Evolutionary conservation across 2,329 filamentous ascomycete species (phyloP), one percentile per base, ranked within the genome.

Genomic region (Exutisphaerella laricina): DNA sequence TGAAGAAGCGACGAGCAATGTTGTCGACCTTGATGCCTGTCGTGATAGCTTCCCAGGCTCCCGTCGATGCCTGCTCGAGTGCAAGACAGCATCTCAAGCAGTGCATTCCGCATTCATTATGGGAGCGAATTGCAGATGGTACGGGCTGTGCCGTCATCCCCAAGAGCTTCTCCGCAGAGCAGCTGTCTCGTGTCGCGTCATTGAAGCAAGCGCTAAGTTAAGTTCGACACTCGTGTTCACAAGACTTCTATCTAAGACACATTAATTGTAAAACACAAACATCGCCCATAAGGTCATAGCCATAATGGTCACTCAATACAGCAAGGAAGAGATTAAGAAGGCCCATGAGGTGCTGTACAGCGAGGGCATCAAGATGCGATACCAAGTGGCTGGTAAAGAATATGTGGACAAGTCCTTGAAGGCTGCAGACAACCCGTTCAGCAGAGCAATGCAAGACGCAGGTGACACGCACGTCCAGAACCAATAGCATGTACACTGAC

Each of bases 381-480:
- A 74, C 39, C 69, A 70, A 48, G 80, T 83, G 6, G 72, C 79
- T 10, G 79, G 80, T n/a, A 67, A 79, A 42, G 68, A 70, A 28
- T 80, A 82, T 52, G 79, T 83, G 41, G 70, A 80, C 54, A 66
- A 65, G 3, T 72, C 79, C 1, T 66, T 82, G 7, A 65, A 66
- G n/a, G 74, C 74, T 42, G 74, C 73, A 3, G 70, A 74, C 0
- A 74, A 72, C 7, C 72, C 77, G n/a, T 84, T 82, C 61, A 69
- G 77, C 1, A 66, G 68, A 28, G 74, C 79, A 0, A 75, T 77
- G 52, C 79, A 83, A 61, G 74, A 82, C 51, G 68, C 80, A 37
- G 17, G 49, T 41, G n/a, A 10, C 10, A 8, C 2, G 12, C 28
- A 25, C 9, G 4, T 22, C 10, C 17, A 5, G 3, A n/a, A n/a